phyloP scores from a whole-genome alignment of 2,329 filamentous ascomycete genomes.

The Cytospora mali region DNA sequence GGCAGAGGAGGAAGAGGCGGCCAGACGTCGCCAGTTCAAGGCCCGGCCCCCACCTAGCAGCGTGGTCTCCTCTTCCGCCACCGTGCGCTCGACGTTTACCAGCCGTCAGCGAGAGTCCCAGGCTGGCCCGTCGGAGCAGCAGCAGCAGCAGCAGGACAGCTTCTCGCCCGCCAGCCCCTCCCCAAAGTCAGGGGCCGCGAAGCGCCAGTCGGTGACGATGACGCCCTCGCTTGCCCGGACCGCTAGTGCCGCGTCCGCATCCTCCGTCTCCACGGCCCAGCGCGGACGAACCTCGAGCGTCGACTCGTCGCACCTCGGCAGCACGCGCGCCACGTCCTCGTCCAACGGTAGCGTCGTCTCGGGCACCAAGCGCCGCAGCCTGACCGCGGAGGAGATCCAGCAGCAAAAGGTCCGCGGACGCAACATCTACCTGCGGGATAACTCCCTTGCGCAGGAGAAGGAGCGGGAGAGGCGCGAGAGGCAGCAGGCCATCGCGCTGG shows the following conservation, averaged over 20 bases:
- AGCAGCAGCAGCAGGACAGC: conserved; percentile 6
- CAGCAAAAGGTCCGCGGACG: conserved; percentile 56
- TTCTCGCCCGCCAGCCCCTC: conserved; percentile 22
- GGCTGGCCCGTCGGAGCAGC: conserved; percentile 13
- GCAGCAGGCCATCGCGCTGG: conserved; percentile 55
- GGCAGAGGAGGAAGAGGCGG: conserved; percentile 61
- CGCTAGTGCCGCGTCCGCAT: conserved; percentile 30
- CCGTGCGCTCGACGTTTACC: conserved; percentile 58
- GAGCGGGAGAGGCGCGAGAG: conserved; percentile 58
- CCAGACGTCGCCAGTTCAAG: conserved; percentile 64
- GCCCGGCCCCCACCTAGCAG: conserved; percentile 57
- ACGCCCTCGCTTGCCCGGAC: conserved; percentile 20
- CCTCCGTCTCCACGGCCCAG: conserved; percentile 21
- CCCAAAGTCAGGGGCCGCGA: conserved; percentile 26
- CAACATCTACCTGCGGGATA: conserved; percentile 58
- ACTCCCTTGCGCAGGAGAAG: conserved; percentile 48
- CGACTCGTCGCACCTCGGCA: conserved; percentile 33
- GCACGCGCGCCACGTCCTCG: conserved; percentile 47
- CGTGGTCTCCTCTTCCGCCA: conserved; percentile 41
- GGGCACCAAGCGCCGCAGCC: conserved; percentile 48
- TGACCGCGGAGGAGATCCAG: conserved; percentile 54
- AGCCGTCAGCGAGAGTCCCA: conserved; percentile 41
- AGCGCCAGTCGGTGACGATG: conserved; percentile 25
- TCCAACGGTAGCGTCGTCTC: conserved; percentile 47
- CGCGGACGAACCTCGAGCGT: conserved; percentile 36